Percentiles rank a stretch among this genome's conserved stretches.
Conservation (phyloP, 148 eudicot species). For the Amaranthus palmeri region DNA sequence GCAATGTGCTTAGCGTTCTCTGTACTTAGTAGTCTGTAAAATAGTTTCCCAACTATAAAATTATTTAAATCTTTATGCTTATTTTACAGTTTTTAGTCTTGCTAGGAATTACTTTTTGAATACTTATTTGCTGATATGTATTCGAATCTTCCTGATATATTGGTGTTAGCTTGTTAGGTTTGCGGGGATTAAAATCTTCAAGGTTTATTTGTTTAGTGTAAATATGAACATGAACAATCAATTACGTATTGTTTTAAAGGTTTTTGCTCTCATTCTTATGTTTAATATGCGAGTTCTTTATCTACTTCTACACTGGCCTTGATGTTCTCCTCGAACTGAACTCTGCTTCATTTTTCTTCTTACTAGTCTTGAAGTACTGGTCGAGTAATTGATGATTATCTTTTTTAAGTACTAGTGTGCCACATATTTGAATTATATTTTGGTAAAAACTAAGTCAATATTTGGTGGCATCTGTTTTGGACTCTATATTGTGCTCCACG, state of each 20-base stretch:
- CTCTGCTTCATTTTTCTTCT: background rate
- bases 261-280: background rate
- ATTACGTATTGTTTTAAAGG: no score
- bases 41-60: no score
- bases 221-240: no score
- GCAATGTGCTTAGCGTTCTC: background rate
- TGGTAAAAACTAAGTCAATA: background rate
- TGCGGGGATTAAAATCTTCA: conserved; percentile 1
- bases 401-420: background rate
- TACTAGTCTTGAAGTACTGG: background rate
- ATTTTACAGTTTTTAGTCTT: no score
- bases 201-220: background rate
- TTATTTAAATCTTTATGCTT: no score
- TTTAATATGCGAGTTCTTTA: background rate
- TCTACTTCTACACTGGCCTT: background rate
- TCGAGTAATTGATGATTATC: background rate
- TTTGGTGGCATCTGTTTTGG: no score
- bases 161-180: background rate
- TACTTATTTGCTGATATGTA: background rate
- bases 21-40: background rate
- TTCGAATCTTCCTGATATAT: background rate
- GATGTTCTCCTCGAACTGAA: no score
- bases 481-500: no score
- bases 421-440: background rate
- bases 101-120: no score